Evolutionary conservation across 495 filamentous ascomycete species (phyloP).

Genomic region (Xylaria curta): DNA sequence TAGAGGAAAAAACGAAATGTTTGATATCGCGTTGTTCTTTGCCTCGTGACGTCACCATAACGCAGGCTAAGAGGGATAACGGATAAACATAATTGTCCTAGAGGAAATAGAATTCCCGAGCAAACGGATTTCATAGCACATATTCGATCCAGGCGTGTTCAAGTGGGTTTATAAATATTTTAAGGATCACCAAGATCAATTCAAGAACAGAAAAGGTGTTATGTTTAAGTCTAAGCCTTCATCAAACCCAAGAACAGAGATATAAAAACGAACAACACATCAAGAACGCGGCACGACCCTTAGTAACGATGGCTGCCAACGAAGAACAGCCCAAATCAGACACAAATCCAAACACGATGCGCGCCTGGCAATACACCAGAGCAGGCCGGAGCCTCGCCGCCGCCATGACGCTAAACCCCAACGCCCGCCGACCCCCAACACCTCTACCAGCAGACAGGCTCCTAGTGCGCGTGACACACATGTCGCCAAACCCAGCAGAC

Average conservation of each 20-base stretch:
- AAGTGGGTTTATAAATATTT: background rate
- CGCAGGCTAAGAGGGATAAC: background rate
- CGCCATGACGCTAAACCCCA: background rate
- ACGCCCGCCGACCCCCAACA: slow-evolving; percentile 9
- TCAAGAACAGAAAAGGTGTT: background rate
- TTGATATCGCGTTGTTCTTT: background rate
- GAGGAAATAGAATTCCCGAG: no score
- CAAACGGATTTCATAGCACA: background rate
- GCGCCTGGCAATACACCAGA: slow-evolving; percentile 21
- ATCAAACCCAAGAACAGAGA: background rate
- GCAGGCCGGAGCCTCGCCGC: slow-evolving; percentile 4
- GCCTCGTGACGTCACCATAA: slow-evolving; percentile 14
- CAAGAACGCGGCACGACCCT: background rate
- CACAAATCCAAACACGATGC: slow-evolving; percentile 9
- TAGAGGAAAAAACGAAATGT: background rate
- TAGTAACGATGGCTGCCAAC: slow-evolving; percentile 10
- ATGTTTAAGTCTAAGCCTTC: background rate
- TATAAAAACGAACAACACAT: background rate
- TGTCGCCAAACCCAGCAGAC: slow-evolving; percentile 72
- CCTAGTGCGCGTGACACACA: slow-evolving; percentile 63
- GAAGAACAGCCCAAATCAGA: background rate
- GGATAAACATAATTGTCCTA: background rate
- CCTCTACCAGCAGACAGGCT: slow-evolving; percentile 50
- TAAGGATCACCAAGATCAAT: background rate
- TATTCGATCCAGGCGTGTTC: background rate